Evolutionary conservation across 345 rosid genomes (phyloP).

Genomic region (Syzygium grande): DNA sequence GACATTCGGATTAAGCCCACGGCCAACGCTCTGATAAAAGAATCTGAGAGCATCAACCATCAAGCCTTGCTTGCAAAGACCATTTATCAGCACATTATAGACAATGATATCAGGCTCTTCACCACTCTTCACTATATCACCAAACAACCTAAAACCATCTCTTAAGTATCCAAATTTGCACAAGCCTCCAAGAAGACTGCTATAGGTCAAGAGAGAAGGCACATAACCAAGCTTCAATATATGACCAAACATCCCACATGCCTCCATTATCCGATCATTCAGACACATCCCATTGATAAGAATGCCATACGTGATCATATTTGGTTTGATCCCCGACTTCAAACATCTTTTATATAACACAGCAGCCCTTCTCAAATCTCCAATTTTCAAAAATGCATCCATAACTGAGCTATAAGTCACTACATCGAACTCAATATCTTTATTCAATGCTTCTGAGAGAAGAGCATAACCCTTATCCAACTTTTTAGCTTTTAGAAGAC

Average conservation of each 20-base stretch:
- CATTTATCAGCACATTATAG: slow-evolving; percentile 28
- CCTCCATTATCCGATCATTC: slow-evolving; percentile 24
- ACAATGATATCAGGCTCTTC: slow-evolving; percentile 20
- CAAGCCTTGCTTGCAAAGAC: slow-evolving; percentile 41
- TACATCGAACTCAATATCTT: slow-evolving; percentile 29
- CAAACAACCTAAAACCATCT: slow-evolving; percentile 26
- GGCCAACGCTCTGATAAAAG: slow-evolving; percentile 14
- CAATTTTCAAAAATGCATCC: slow-evolving; percentile 21
- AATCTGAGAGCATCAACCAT: slow-evolving; percentile 29
- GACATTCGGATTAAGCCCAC: slow-evolving; percentile 20
- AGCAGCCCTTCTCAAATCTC: slow-evolving; percentile 22
- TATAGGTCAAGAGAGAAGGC: slow-evolving; percentile 34
- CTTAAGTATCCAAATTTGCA: slow-evolving; percentile 33
- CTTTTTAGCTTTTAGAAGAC: slow-evolving; percentile 34
- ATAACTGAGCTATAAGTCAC: slow-evolving; percentile 30
- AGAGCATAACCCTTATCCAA: slow-evolving; percentile 31
- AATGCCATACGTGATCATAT: slow-evolving; percentile 31
- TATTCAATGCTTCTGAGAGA: slow-evolving; percentile 20
- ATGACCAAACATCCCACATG: slow-evolving; percentile 35
- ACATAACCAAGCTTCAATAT: slow-evolving; percentile 29
- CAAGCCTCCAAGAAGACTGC: slow-evolving; percentile 39
- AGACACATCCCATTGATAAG: slow-evolving; percentile 41
- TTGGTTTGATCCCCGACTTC: slow-evolving; percentile 29
- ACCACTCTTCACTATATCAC: slow-evolving; percentile 21
- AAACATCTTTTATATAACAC: slow-evolving; percentile 31